Evolutionary conservation across 2,329 filamentous ascomycete genomes (phyloP).

Genomic region (Colletotrichum costaricense): DNA sequence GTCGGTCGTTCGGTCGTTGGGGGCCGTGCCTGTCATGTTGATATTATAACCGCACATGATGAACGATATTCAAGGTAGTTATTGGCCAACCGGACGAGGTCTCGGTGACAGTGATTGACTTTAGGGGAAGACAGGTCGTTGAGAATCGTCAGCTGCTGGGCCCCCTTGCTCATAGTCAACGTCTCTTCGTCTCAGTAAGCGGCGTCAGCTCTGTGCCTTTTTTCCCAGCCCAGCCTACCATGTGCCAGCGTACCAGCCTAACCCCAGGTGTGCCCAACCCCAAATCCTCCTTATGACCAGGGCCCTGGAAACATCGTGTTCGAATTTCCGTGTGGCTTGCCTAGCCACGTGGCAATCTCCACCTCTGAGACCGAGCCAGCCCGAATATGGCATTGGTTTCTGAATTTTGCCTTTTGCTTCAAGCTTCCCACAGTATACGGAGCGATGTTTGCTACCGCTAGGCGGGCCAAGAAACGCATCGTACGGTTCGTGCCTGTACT

Average conservation of each 20-base stretch:
- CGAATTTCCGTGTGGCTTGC: conserved; percentile 24
- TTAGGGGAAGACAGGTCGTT: not conserved
- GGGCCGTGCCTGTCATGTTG: not conserved
- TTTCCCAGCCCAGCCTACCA: conserved; percentile 23
- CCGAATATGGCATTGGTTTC: not conserved
- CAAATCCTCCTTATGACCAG: conserved; percentile 11
- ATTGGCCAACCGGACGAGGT: not conserved
- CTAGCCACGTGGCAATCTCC: conserved; percentile 34
- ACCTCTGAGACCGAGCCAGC: conserved; percentile 20
- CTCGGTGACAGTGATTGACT: conserved; percentile 7
- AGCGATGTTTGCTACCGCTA: not conserved
- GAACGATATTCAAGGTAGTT: too few species aligned
- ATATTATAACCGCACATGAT: not conserved
- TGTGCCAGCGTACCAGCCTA: conserved; percentile 24
- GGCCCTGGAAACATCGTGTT: conserved; percentile 18
- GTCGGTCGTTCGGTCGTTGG: not conserved
- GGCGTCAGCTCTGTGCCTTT: conserved; percentile 13
- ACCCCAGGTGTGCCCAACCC: conserved; percentile 4
- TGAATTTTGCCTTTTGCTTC: not conserved
- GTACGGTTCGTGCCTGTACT: not conserved
- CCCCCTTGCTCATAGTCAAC: not conserved
- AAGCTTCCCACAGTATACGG: not conserved
- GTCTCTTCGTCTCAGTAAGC: not conserved
- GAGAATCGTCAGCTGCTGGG: not conserved
- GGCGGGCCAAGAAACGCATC: not conserved